Base-by-base conservation (phyloP, 306 rosid species). In the Mimosa pudica region DNA sequence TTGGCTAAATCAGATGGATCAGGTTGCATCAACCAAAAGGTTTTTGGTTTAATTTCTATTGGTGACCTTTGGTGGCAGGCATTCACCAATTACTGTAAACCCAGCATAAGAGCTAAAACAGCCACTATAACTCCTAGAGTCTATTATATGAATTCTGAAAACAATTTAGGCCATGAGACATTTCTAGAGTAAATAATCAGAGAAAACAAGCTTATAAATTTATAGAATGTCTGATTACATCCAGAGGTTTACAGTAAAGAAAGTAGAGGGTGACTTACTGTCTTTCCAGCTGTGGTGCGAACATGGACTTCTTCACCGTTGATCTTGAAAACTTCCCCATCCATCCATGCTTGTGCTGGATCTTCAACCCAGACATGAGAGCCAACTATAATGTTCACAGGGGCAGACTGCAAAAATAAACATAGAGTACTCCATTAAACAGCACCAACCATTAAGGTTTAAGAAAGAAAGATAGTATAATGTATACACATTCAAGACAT, bases 331-430 rank as follows among this genome's bases (percentile, higher is more conserved):
- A 96, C 99, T 84, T 96, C 99, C 79, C 97, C 99, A 80, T 86
- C 94, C 83, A 96, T 80, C 99, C 99, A 96, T 65, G 99, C 99
- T 73, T 84, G 85, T 8, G 11, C 80, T 79, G 92, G 90, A 88
- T 96, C 99, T 89, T 93, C 99, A 85, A 87, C 92, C 99, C 99
- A 96, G 74, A 93, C 98, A 86, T 96, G 99, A 83, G 99, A 91
- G 67, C 98, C 99, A 68, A 90, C 99, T 84, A 96, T 92, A 60
- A 96, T 93, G 83, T 96, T 93, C 71, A 93, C 99, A 38, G 98
- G 94, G 67, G 89, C 92, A 89, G 96, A 90, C 99, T 96, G 92
- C 85, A 86, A 84, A 84, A 70, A 77, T 76, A 73, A 79, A 42
- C 71, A 71, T 44, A 71, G 80, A 75, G 65, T 44, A 38, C 70